Base-by-base conservation (phyloP, 768 basidiomycete species). In the Trametopsis cervina region DNA sequence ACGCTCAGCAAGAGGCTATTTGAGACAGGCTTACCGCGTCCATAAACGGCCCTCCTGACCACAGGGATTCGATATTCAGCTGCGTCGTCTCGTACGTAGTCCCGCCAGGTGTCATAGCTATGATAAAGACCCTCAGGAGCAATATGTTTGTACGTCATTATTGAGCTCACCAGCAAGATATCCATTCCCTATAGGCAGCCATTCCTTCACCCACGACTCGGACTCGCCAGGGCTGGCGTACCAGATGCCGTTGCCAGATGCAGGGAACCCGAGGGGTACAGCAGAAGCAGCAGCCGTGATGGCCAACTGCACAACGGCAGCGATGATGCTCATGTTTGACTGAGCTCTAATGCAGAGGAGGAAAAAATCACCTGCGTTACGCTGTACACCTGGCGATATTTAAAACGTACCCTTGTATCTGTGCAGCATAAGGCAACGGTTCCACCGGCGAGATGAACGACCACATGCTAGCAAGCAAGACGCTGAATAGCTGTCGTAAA, bases 241-340 rank as follows among this genome's bases (percentile, higher is more conserved):
- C 85, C 85, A 88, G 23, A 88, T 67, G 4, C 78, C 85, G 63
- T 88, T 87, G n/a, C 85, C 85, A 11, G 81, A 80, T 3, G 66
- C 53, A 0, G 85, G 85, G 57, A 88, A 85, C n/a, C 70, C 73
- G 20, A 61, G 45, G 24, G 73, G 73, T 4, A 60, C 51, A 25
- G 65, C 47, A 2, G 46, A 47, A 10, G 26, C 20, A 18, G 36
- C 6, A 35, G 21, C 15, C 4, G 26, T 17, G 21, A 26, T 24
- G 1, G 46, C 46, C 13, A 44, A 17, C 9, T n/a, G 36, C 10
- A 38, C n/a, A n/a, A n/a, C n/a, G n/a, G n/a, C n/a, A n/a, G n/a
- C n/a, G n/a, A n/a, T n/a, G n/a, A n/a, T n/a, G n/a, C n/a, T n/a
- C n/a, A n/a, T n/a, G n/a, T n/a, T n/a, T n/a, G n/a, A n/a, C n/a